Evolutionary conservation across 2,329 filamentous ascomycete species (phyloP), one percentile per base, ranked within the genome.

Genomic region (Colletotrichum neosansevieriae): DNA sequence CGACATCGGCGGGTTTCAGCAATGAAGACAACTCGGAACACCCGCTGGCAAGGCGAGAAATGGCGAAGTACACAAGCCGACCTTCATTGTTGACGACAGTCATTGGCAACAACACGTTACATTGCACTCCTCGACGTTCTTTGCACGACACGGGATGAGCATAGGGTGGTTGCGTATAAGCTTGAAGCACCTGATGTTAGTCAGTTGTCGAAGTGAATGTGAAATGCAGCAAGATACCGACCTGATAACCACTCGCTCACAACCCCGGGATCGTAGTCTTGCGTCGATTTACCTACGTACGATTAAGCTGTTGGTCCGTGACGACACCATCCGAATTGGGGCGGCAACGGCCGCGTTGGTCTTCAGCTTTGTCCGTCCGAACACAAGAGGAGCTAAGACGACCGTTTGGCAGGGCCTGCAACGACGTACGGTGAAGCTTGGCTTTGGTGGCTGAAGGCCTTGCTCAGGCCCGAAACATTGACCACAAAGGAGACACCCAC

Each of bases 231-330:
- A 9, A 29, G 47, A 50, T 9, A 32, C 21, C 7, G 21, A 50
- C 47, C 11, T 32, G 38, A 19, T 19, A 17, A n/a, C 29, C 49
- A 29, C 29, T 29, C 29, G 6, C 29, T 29, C 29, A 9, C 29
- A 29, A 29, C 29, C 29, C 29, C 29, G 29, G 29, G 29, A 44
- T 10, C 44, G 6, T 19, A 19, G 42, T 15, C 7, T 34, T 49
- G 42, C 36, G 11, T 15, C 11, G 10, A 15, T 24, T 29, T 24
- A 19, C 6, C 21, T 58, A 54, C 40, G 54, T 56, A 60, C 12
- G n/a, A 40, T 50, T 44, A 50, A 56, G 66, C n/a, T 60, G 42
- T 17, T 69, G 62, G 62, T 56, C 62, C 49, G 49, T 60, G 49
- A 49, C 7, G 32, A 47, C 19, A 32, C 19, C 29, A 24, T 53